Conservation (phyloP, 2,329 filamentous ascomycete species). For the Didymella glomerata region DNA sequence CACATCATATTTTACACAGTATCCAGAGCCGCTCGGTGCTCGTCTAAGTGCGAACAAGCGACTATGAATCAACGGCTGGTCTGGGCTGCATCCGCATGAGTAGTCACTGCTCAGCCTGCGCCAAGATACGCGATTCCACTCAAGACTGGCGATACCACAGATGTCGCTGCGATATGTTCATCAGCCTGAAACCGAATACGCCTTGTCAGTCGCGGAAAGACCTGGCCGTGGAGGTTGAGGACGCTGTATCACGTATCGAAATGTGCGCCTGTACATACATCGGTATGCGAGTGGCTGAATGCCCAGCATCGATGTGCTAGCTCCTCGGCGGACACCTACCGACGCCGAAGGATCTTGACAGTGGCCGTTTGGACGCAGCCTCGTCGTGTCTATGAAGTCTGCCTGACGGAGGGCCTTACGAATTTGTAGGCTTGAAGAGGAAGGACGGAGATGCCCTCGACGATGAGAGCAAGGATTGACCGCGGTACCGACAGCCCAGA, state of each 20-base stretch:
- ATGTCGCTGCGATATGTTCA: not conserved
- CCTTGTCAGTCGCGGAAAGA: not conserved
- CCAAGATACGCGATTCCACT: not conserved
- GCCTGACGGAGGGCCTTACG: not conserved
- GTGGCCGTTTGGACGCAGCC: too few relatives aligned
- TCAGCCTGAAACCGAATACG: too few relatives aligned
- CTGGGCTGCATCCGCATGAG: not conserved
- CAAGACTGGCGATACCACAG: not conserved
- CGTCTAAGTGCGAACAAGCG: too few relatives aligned
- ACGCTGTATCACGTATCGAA: not conserved
- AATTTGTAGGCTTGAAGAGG: not conserved
- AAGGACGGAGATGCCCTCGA: not conserved
- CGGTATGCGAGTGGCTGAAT: not conserved
- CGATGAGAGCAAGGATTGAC: not conserved
- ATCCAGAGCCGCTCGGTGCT: not conserved
- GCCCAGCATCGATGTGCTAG: not conserved
- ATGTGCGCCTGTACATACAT: not conserved
- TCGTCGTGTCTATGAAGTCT: not conserved
- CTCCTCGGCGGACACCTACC: not conserved
- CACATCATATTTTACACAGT: not conserved
- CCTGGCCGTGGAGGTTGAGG: not conserved
- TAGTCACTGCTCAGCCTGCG: not conserved
- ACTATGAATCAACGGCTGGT: not conserved
- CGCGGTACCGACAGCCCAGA: not conserved
- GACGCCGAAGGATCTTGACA: not conserved